Conservation (phyloP, 2,329 filamentous ascomycete species). For the Botrytis elliptica region DNA sequence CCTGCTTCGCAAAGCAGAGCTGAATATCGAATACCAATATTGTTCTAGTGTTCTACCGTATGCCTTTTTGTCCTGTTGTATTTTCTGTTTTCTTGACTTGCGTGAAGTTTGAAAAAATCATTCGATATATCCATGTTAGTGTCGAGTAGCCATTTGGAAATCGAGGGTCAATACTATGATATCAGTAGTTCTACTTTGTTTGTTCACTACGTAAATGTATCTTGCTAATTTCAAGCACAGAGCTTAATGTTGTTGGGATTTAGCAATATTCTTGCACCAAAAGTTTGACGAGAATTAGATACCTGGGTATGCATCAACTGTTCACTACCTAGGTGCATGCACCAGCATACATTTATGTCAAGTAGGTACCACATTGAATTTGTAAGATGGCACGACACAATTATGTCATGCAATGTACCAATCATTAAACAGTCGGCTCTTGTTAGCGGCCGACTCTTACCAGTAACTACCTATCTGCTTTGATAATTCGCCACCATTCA, state of each 20-base stretch:
- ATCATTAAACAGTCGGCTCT: not conserved
- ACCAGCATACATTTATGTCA: not conserved
- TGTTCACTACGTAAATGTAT: not conserved
- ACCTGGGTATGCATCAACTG: not conserved
- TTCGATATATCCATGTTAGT: not conserved
- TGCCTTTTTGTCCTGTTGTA: not conserved
- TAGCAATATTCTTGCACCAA: not conserved
- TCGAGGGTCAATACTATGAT: not conserved
- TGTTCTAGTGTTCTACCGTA: not conserved
- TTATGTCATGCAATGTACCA: not conserved
- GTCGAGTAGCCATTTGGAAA: not conserved
- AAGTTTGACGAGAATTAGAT: not conserved
- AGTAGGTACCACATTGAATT: not conserved
- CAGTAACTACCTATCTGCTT: not conserved
- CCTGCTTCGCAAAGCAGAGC: not conserved
- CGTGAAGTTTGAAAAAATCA: not conserved
- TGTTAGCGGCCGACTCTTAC: not conserved
- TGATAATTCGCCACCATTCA: not conserved
- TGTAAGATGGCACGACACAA: not conserved
- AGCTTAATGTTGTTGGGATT: not conserved
- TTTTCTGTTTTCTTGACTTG: not conserved
- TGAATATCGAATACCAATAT: constrained; percentile 14
- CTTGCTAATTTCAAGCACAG: not conserved
- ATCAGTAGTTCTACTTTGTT: not conserved
- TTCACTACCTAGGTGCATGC: not conserved